Percentiles rank a stretch among this genome's conserved stretches.
Conservation (phyloP, 768 basidiomycete species). For the Pleurotus tuber-regium region DNA sequence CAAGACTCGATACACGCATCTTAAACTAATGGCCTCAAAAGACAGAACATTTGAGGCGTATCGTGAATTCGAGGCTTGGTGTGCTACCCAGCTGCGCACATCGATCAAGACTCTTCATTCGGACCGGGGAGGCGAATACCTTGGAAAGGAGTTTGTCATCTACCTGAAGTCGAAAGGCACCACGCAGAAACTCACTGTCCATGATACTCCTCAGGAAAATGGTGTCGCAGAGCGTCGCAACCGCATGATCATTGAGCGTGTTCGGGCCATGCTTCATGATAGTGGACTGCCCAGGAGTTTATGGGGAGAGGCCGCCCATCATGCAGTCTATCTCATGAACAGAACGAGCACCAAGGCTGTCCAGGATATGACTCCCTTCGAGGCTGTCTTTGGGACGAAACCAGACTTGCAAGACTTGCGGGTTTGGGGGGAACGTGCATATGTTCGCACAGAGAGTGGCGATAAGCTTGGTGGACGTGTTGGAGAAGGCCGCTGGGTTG, state of each 20-base stretch:
- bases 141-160: conserved; percentile 18
- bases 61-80: conserved; percentile 20
- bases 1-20: conserved; percentile 20
- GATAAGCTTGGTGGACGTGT: conserved; percentile 24
- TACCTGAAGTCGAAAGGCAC: conserved; percentile 20
- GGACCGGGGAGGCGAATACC: conserved; percentile 28
- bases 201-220: conserved; percentile 31
- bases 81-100: conserved; percentile 21
- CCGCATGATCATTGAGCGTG: conserved; percentile 25
- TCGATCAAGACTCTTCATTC: conserved; percentile 26
- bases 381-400: conserved; percentile 18
- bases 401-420: conserved; percentile 20
- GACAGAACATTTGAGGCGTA: conserved; percentile 24
- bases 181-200: conserved; percentile 19
- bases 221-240: conserved; percentile 36
- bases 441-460: conserved; percentile 25
- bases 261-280: conserved; percentile 26
- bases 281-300: conserved; percentile 26
- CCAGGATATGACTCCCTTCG: conserved; percentile 20
- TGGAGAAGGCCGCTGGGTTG: conserved; percentile 30
- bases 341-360: conserved; percentile 21
- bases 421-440: conserved; percentile 21
- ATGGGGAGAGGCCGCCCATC: conserved; percentile 29
- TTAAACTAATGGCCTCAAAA: conserved; percentile 27
- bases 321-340: conserved; percentile 26